Evolutionary conservation across 2,329 filamentous ascomycete genomes (phyloP), one percentile per base, ranked within the genome.

Genomic region (Byssothecium circinans): DNA sequence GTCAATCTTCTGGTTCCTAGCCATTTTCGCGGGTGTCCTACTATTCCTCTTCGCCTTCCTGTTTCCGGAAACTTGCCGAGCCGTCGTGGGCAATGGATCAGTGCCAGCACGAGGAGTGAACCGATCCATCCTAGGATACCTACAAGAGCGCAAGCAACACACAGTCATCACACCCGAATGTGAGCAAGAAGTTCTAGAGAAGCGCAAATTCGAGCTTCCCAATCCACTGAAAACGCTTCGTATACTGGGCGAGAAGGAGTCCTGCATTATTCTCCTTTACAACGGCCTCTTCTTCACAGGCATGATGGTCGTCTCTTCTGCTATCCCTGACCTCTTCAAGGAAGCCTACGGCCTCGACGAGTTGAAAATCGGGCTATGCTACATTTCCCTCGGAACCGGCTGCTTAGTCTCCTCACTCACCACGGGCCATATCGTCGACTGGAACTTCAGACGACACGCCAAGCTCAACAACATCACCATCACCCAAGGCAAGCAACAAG

Each of bases 371-470:
- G 65, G 65, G 1, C 53, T 68, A 0, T 68, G 64, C 42, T 68
- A 67, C 45, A 67, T 67, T 12, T 48, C 65, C 2, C 56, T 56
- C 8, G 65, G 65, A 8, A 56, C 61, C 2, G 65, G 61, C 7
- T 58, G 58, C 4, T 53, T 68, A 2, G 37, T 62, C 3, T 57
- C 64, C 0, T 61, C 64, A 0, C 47, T 68, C 1, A 62, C 61
- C 5, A 64, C 62, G 55, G 65, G 66, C 12, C 57, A 62, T 18
- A 40, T 83, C 1, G 77, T 88, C 29, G 87, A 89, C 67, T 84
- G 81, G 77, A 91, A 91, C 66, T 95, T 88, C 67, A 78, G 83
- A 6, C 81, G 86, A 32, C 79, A 84, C 38, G 87, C 88, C 1
- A 76, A 74, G 40, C 77, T 78, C 25, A 73, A 85, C 14, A 83